Evolutionary conservation across 2,329 filamentous ascomycete genomes (phyloP).

Genomic region (Colletotrichum gloeosporioides): DNA sequence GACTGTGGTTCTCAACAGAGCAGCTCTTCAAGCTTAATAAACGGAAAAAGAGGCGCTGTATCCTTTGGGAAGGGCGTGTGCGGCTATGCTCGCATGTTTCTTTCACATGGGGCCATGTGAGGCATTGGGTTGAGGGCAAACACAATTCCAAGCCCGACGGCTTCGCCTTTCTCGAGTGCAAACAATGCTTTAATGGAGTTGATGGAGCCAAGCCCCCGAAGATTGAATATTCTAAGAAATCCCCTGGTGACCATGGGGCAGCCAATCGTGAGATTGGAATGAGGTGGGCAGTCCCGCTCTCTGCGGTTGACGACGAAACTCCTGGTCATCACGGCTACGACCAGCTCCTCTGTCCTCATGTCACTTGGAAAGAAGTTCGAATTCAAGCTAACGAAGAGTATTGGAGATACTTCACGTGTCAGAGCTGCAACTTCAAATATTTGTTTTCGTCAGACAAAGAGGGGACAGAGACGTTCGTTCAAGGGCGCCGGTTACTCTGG

Average conservation of each 20-base stretch:
- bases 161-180: background rate
- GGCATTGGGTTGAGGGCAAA: background rate
- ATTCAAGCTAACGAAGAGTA: rapidly evolving
- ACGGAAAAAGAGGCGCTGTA: background rate
- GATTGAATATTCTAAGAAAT: background rate
- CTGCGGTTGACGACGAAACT: rapidly evolving
- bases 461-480: background rate
- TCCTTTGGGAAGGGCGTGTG: background rate
- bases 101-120: background rate
- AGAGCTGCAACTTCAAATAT: background rate
- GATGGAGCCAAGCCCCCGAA: rapidly evolving
- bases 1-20: background rate
- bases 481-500: background rate
- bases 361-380: background rate
- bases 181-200: rapidly evolving
- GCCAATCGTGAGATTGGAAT: no score
- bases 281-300: background rate
- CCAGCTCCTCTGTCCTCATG: background rate
- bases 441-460: rapidly evolving
- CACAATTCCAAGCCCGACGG: background rate
- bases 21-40: background rate
- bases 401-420: rapidly evolving
- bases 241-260: no score
- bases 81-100: background rate
- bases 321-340: rapidly evolving